Percentiles rank a stretch among this genome's conserved stretches.
These are phyloP conservation scores for Globisporangium lucens DNA, from an alignment of 352 stramenopile species.

Conservation along the genomic window DNA sequence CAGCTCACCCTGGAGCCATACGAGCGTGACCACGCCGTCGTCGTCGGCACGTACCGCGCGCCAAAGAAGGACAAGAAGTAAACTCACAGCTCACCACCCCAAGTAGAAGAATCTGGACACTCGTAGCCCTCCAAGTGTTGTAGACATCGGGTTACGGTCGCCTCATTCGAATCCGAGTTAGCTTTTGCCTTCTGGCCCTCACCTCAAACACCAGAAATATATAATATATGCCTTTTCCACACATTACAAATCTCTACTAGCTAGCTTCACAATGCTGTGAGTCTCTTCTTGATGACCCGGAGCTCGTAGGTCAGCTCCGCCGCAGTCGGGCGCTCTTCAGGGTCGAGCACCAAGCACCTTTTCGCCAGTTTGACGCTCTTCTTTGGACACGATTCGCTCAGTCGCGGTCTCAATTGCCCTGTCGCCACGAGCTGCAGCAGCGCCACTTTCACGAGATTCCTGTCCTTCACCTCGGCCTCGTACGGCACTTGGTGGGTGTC, in stretches of 20 bases:
- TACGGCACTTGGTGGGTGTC: constrained; percentile 57
- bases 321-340: background rate
- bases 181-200: background rate
- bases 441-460: constrained; percentile 22
- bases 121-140: background rate
- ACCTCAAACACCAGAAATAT: constrained; percentile 6
- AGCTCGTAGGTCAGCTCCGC: constrained; percentile 2
- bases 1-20: constrained; percentile 99
- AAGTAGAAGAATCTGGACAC: constrained; percentile 4
- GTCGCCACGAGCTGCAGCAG: constrained; percentile 25
- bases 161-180: constrained; percentile 9
- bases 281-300: background rate
- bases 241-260: background rate
- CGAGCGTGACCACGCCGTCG: constrained; percentile 98
- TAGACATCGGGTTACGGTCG: background rate
- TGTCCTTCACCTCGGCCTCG: constrained; percentile 22
- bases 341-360: background rate
- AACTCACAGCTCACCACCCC: constrained; percentile 8
- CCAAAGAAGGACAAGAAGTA: constrained; percentile 93
- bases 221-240: constrained; percentile 9
- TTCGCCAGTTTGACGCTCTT: background rate
- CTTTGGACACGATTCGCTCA: background rate
- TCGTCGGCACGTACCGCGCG: constrained; percentile 96
- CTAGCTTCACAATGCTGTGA: background rate
- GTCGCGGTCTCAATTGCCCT: background rate